These are phyloP conservation scores for Schwanniomyces sp. DNA, from an alignment of 805 yeast species.

Conservation along the genomic window DNA sequence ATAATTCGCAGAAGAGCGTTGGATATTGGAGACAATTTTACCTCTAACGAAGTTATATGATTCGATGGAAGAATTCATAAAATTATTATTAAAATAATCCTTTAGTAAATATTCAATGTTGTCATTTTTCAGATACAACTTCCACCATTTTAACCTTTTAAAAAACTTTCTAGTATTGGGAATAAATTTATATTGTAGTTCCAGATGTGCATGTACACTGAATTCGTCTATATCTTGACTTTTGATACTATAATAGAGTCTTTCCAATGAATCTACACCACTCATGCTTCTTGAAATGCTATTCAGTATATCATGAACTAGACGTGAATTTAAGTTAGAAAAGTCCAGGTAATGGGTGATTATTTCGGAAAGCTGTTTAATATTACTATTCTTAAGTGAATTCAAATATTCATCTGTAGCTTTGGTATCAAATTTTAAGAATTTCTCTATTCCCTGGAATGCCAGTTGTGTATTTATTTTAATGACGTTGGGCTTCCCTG, in stretches of 20 bases:
- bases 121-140: slow-evolving; percentile 39
- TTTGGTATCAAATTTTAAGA: slow-evolving; percentile 26
- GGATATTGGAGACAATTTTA: slow-evolving; percentile 29
- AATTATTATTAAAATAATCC: slow-evolving; percentile 32
- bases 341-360: slow-evolving; percentile 26
- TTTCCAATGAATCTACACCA: slow-evolving; percentile 14
- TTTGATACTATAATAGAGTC: slow-evolving; percentile 18
- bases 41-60: slow-evolving; percentile 38
- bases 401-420: slow-evolving; percentile 32
- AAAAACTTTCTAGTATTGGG: slow-evolving; percentile 33
- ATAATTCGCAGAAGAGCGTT: slow-evolving; percentile 23
- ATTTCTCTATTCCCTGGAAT: slow-evolving; percentile 27
- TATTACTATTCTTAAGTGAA: slow-evolving; percentile 32
- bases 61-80: slow-evolving; percentile 41
- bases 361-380: slow-evolving; percentile 31
- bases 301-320: slow-evolving; percentile 14
- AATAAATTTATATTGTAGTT: slow-evolving; percentile 32
- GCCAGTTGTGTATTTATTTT: slow-evolving; percentile 30
- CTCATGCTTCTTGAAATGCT: slow-evolving; percentile 11
- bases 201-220: slow-evolving; percentile 31
- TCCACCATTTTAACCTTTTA: slow-evolving; percentile 40
- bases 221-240: slow-evolving; percentile 24
- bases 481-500: slow-evolving; percentile 16
- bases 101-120: slow-evolving; percentile 43
- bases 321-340: slow-evolving; percentile 22